These are phyloP conservation scores for Tranzscheliella williamsii DNA, from an alignment of 1,284 basidiomycete genomes.

Conservation along the genomic window DNA sequence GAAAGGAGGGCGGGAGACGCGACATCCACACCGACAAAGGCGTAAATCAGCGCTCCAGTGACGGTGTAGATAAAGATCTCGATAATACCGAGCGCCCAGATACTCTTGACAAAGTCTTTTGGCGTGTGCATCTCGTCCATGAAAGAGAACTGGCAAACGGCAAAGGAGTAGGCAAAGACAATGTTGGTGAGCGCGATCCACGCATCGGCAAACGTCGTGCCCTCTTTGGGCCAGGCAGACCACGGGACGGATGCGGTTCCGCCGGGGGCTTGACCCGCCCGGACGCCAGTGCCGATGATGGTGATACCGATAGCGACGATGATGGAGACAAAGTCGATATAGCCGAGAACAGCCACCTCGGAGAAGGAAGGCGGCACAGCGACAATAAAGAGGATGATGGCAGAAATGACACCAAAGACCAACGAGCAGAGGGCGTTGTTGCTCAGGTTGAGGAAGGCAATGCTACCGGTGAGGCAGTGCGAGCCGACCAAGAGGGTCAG, in stretches of 20 bases:
- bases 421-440: conserved; percentile 42
- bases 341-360: conserved; percentile 49
- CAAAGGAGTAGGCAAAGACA: conserved; percentile 54
- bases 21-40: conserved; percentile 45
- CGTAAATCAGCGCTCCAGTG: conserved; percentile 50
- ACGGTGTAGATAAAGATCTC: conserved; percentile 55
- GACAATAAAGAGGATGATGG: conserved; percentile 50
- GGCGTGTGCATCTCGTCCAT: conserved; percentile 54
- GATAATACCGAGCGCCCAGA: conserved; percentile 44
- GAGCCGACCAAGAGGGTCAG: conserved; percentile 43
- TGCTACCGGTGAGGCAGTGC: conserved; percentile 52
- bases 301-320: conserved; percentile 45
- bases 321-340: conserved; percentile 55
- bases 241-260: conserved; percentile 29
- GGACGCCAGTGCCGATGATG: conserved; percentile 48
- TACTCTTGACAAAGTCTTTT: conserved; percentile 46
- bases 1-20: conserved; percentile 43
- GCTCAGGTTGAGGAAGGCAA: conserved; percentile 44
- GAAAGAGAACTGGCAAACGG: conserved; percentile 50
- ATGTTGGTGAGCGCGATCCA: conserved; percentile 50
- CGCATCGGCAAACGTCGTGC: conserved; percentile 40
- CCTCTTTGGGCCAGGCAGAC: conserved; percentile 42
- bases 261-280: conserved; percentile 12
- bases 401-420: conserved; percentile 47
- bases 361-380: conserved; percentile 50